phyloP scores from a whole-genome alignment of 2,329 filamentous ascomycete genomes.

The Hymenoscyphus repandus region DNA sequence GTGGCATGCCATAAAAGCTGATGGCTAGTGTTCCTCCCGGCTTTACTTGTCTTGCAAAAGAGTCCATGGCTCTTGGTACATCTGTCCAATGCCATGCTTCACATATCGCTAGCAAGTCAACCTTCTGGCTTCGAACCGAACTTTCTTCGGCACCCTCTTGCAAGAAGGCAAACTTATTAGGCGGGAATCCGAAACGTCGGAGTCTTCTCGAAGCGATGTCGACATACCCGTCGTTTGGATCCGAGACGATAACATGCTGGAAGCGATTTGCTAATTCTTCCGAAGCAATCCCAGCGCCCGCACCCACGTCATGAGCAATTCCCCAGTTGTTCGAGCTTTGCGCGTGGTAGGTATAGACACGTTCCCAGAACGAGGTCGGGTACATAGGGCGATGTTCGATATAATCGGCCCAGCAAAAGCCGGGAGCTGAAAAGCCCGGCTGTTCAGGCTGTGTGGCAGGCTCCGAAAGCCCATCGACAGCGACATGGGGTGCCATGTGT shows the following conservation, averaged over 20 bases:
- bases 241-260: constrained; percentile 24
- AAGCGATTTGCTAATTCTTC: constrained; percentile 10
- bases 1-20: constrained; percentile 14
- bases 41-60: constrained; percentile 23
- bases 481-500: too few species aligned
- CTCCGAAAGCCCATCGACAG: too few species aligned
- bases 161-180: constrained; percentile 23
- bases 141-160: constrained; percentile 26
- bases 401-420: neutral
- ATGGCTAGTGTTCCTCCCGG: constrained; percentile 22
- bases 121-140: constrained; percentile 14
- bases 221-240: constrained; percentile 26
- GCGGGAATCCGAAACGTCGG: constrained; percentile 11
- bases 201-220: constrained; percentile 20
- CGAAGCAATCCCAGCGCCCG: constrained; percentile 10
- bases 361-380: neutral
- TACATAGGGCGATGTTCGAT: neutral
- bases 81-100: constrained; percentile 27
- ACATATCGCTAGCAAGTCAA: constrained; percentile 23
- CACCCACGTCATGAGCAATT: constrained; percentile 9
- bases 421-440: too few species aligned
- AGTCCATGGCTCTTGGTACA: constrained; percentile 14
- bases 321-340: constrained; percentile 1
- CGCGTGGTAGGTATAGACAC: constrained; percentile 2
- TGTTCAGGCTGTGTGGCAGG: too few species aligned